phyloP scores from a whole-genome alignment of 768 basidiomycete genomes.

The Psilocybe sp. region DNA sequence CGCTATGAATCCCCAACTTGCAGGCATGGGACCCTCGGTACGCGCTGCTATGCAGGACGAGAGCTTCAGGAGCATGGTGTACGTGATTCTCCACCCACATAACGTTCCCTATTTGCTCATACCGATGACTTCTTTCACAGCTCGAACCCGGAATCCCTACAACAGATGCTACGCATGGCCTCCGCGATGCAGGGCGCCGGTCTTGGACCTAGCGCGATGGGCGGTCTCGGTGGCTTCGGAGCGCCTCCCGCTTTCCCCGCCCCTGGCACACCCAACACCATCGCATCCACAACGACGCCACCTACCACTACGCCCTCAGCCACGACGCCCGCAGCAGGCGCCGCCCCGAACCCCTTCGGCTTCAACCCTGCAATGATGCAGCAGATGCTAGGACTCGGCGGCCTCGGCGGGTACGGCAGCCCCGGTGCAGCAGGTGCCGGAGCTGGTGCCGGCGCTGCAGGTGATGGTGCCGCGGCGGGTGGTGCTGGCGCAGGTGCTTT shows the following conservation, averaged over 20 bases:
- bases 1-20: slow-evolving; percentile 74
- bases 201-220: slow-evolving; percentile 20
- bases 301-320: slow-evolving; percentile 18
- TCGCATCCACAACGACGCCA: slow-evolving; percentile 19
- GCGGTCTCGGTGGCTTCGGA: slow-evolving; percentile 19
- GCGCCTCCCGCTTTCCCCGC: slow-evolving; percentile 43
- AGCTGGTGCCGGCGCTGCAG: too few species aligned
- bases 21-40: slow-evolving; percentile 76
- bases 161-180: slow-evolving; percentile 76
- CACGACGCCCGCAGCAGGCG: slow-evolving; percentile 14
- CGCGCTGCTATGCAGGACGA: slow-evolving; percentile 77
- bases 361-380: slow-evolving; percentile 44
- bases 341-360: slow-evolving; percentile 28
- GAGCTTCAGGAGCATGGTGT: slow-evolving; percentile 76
- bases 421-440: slow-evolving; percentile 20
- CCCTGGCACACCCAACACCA: slow-evolving; percentile 42
- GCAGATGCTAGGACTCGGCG: slow-evolving; percentile 35
- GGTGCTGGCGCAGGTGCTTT: not conserved
- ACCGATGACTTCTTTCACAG: slow-evolving; percentile 25
- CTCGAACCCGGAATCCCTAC: slow-evolving; percentile 75
- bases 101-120: not conserved
- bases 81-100: slow-evolving; percentile 19
- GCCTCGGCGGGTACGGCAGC: slow-evolving; percentile 16
- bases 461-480: not conserved
- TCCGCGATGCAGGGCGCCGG: slow-evolving; percentile 45